These are phyloP conservation scores for Saprolegnia parasitica DNA, from an alignment of 352 stramenopile species.

Conservation along the genomic window DNA sequence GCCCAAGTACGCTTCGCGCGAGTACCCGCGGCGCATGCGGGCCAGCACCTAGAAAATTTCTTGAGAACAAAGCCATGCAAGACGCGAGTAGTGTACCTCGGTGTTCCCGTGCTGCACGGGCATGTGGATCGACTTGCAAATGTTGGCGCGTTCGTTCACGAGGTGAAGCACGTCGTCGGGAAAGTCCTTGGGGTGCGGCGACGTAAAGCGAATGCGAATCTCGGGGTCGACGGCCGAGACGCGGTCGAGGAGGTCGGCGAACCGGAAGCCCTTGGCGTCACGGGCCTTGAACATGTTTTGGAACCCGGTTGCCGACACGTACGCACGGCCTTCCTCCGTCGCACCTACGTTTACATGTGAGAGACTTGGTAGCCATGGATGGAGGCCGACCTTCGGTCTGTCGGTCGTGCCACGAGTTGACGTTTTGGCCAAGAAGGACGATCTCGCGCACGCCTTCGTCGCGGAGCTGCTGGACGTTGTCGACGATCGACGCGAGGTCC, in stretches of 20 bases:
- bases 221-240: conserved; percentile 92
- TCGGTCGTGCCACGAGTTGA: conserved; percentile 99
- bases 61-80: too few relatives aligned
- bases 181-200: conserved; percentile 99
- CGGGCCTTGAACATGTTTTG: conserved; percentile 90
- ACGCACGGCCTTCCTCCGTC: conserved; percentile 56
- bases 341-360: conserved; percentile 31
- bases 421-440: conserved; percentile 99
- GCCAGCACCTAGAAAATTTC: conserved; percentile 63
- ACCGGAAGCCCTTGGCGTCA: conserved; percentile 90
- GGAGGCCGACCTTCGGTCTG: conserved; percentile 43
- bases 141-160: conserved; percentile 89
- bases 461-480: conserved; percentile 88
- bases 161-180: conserved; percentile 89
- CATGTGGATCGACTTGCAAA: conserved; percentile 98
- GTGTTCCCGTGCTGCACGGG: conserved; percentile 96
- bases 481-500: conserved; percentile 90
- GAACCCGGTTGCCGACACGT: conserved; percentile 90
- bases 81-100: too few relatives aligned
- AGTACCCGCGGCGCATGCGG: conserved; percentile 96
- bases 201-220: conserved; percentile 98
- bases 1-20: conserved; percentile 94
- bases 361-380: background rate
- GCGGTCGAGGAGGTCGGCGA: conserved; percentile 95
- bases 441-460: conserved; percentile 96